phyloP scores from a whole-genome alignment of 768 basidiomycete species.

The Tephrocybe sp. region DNA sequence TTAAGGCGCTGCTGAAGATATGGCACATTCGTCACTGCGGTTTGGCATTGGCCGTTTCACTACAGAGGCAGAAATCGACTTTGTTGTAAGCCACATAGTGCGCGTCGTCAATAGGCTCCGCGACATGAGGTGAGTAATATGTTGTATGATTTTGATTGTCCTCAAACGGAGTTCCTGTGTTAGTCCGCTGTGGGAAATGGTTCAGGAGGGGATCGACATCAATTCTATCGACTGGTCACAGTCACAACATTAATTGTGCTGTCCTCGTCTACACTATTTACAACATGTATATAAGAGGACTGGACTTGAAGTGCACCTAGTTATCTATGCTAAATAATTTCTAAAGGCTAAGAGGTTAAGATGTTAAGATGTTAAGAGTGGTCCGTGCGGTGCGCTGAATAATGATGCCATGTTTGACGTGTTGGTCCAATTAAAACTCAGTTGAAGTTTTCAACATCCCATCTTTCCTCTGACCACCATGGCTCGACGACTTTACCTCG shows the following conservation, averaged over 20 bases:
- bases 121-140: slow-evolving; percentile 77
- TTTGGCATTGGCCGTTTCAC: slow-evolving; percentile 99
- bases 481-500: slow-evolving; percentile 85
- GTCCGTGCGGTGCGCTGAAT: slow-evolving; percentile 21
- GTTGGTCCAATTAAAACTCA: slow-evolving; percentile 43
- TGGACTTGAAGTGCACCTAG: background rate
- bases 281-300: slow-evolving; percentile 2
- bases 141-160: slow-evolving; percentile 1
- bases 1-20: slow-evolving; percentile 91
- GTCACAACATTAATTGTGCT: slow-evolving; percentile 72
- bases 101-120: slow-evolving; percentile 83
- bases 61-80: slow-evolving; percentile 95
- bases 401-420: slow-evolving; percentile 18
- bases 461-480: slow-evolving; percentile 48
- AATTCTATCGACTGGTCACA: slow-evolving; percentile 94
- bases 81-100: slow-evolving; percentile 85
- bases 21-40: slow-evolving; percentile 97
- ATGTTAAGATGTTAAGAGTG: background rate
- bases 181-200: slow-evolving; percentile 99
- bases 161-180: slow-evolving; percentile 5
- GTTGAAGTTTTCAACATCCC: slow-evolving; percentile 27
- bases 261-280: slow-evolving; percentile 12
- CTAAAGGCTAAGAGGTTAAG: too few relatives aligned
- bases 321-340: background rate
- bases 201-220: slow-evolving; percentile 97